Percentiles rank a stretch among this genome's conserved stretches.
Evolutionary conservation across 352 stramenopile species (phyloP).

Genomic region (Globisporangium viniferum): DNA sequence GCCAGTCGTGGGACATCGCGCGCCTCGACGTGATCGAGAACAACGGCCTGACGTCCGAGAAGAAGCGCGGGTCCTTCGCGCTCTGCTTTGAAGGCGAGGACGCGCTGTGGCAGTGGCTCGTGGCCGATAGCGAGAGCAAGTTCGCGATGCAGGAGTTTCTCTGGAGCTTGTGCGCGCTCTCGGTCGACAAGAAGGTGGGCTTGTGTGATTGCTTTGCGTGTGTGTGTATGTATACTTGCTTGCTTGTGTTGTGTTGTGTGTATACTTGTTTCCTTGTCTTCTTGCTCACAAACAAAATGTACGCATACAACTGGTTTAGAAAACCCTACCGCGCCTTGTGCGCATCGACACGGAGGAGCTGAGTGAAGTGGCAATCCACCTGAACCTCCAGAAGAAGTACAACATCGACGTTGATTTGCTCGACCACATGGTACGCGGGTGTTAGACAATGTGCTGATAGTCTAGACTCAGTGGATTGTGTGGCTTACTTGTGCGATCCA

Average conservation of each 20-base stretch:
- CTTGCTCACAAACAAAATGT: too few relatives aligned
- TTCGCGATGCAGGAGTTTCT: constrained; percentile 73
- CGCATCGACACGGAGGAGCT: constrained; percentile 61
- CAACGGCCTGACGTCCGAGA: constrained; percentile 45
- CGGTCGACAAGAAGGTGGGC: constrained; percentile 47
- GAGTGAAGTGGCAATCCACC: constrained; percentile 43
- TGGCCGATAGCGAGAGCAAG: constrained; percentile 45
- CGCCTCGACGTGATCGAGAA: constrained; percentile 59
- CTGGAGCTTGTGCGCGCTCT: constrained; percentile 61
- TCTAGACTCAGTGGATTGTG: background rate
- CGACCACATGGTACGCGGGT: constrained; percentile 32
- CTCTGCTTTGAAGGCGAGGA: constrained; percentile 50
- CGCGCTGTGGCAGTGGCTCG: constrained; percentile 47
- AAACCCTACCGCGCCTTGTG: constrained; percentile 45
- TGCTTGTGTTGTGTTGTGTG: background rate
- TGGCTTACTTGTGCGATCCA: background rate
- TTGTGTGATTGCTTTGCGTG: background rate
- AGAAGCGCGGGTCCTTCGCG: constrained; percentile 50
- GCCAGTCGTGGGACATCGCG: constrained; percentile 55
- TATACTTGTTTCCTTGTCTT: background rate
- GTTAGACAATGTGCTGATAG: background rate
- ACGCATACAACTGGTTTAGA: constrained; percentile 13
- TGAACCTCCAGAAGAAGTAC: constrained; percentile 58
- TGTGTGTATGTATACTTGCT: background rate
- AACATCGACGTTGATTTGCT: constrained; percentile 64